Evolutionary conservation across 129 eudicot species (phyloP), one percentile per base, ranked within the genome.

Genomic region (Flaveria brownii): DNA sequence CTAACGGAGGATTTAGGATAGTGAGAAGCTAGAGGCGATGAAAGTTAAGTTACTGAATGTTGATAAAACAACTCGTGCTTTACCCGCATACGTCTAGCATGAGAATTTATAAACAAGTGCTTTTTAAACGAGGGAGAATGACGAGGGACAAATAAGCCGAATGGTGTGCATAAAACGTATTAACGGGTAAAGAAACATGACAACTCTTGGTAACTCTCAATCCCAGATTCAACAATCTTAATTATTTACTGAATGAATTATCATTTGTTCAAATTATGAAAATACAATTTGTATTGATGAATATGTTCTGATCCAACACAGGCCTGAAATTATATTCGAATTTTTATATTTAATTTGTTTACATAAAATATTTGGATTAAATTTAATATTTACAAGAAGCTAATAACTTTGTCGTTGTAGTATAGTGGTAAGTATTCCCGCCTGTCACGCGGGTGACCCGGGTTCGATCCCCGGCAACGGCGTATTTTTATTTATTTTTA

Each of bases 391-490:
- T 25, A 25, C 1, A 25, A 25, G 2, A 46, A 2, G 13, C 1
- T 2, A 26, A 36, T 11, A n/a, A 17, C 4, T 0, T 26, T 5
- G 96, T 90, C 91, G 91, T 90, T 90, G 96, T 91, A 91, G 93
- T 91, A 86, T 88, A 86, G 91, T 88, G 88, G 90, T 88, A 70
- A 88, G 94, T 91, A 83, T 90, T 88, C 93, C 89, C 89, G 96
- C 93, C 93, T 90, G 90, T 91, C 97, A 88, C 97, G 88, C 88
- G 94, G 94, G 94, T 85, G 95, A 88, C 97, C 92, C 95, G 95
- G 95, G 94, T 91, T 91, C 86, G 95, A 88, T 91, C 97, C 95
- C 95, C 87, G 92, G 89, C 97, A 89, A 78, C 90, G 92, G 96
- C 87, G 96, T 1, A 8, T 9, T 7, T 55, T 55, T 55, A 0